Evolutionary conservation across 192 early-diverging fungal genomes (phyloP).

Genomic region (Diversispora epigaea): DNA sequence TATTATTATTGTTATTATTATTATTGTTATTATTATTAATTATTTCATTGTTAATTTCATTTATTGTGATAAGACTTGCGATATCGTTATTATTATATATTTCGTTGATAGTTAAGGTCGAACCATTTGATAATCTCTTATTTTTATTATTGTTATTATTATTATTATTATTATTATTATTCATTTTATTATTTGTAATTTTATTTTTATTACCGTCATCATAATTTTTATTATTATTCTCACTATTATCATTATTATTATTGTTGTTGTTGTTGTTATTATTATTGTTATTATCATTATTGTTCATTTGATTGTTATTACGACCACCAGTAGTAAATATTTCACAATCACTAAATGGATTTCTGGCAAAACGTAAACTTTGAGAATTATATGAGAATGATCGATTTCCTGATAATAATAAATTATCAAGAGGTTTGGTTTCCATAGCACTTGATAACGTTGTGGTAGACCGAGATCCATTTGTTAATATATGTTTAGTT

Average conservation of each 20-base stretch:
- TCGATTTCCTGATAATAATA: not conserved
- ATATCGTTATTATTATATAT: not conserved
- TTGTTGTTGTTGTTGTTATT: too few species aligned
- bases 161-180: too few species aligned
- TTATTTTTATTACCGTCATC: too few species aligned
- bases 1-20: not conserved
- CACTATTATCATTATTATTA: too few species aligned
- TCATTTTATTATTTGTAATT: too few species aligned
- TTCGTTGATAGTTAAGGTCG: not conserved
- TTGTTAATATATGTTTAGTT: not conserved
- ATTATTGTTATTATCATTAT: not conserved
- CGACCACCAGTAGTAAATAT: not conserved
- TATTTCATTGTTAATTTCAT: too few species aligned
- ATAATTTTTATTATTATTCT: too few species aligned
- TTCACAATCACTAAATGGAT: conserved; percentile 24
- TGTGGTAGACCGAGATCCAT: not conserved
- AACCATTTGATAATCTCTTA: not conserved
- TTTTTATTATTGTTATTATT: too few species aligned
- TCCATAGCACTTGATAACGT: not conserved
- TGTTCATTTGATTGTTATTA: not conserved
- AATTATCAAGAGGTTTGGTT: not conserved
- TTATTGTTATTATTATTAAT: too few species aligned
- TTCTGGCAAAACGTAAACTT: not conserved
- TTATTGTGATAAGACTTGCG: too few species aligned
- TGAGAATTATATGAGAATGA: conserved; percentile 2